phyloP scores from a whole-genome alignment of 1,284 basidiomycete genomes.

The Tetrapyrgos nigripes region DNA sequence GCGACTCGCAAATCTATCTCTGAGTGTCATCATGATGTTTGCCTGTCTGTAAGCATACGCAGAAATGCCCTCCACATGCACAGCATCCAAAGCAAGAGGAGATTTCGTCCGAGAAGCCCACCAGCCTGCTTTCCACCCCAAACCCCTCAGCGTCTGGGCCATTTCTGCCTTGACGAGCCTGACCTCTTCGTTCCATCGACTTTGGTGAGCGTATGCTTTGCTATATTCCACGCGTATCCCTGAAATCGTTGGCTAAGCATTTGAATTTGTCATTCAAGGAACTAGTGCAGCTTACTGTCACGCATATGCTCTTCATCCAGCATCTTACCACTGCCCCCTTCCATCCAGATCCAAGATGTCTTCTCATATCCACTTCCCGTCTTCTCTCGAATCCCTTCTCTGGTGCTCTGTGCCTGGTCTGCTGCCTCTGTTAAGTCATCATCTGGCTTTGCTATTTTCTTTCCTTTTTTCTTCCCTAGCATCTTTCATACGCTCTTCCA shows the following conservation, averaged over 20 bases:
- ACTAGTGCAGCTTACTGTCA: neutral
- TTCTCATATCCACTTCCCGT: too few species aligned
- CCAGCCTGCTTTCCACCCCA: too few species aligned
- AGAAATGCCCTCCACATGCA: neutral
- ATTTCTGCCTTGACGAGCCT: neutral
- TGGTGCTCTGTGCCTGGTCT: too few species aligned
- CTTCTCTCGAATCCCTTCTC: too few species aligned
- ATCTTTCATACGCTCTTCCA: neutral
- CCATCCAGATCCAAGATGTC: too few species aligned
- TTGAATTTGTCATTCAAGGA: neutral
- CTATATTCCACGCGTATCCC: slow-evolving; percentile 2
- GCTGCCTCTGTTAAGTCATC: neutral
- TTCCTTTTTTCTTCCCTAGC: neutral
- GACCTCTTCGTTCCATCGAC: neutral
- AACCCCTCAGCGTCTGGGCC: neutral
- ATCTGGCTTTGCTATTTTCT: neutral
- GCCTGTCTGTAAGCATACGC: neutral
- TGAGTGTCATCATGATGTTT: neutral
- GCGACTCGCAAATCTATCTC: too few species aligned
- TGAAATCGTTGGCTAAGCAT: neutral
- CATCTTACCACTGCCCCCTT: too few species aligned
- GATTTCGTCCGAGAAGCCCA: neutral
- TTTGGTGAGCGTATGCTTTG: neutral
- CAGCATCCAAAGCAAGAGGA: neutral
- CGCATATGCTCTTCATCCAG: too few species aligned